phyloP scores from a whole-genome alignment of 2,329 filamentous ascomycete genomes.

The Catunica adiposa region DNA sequence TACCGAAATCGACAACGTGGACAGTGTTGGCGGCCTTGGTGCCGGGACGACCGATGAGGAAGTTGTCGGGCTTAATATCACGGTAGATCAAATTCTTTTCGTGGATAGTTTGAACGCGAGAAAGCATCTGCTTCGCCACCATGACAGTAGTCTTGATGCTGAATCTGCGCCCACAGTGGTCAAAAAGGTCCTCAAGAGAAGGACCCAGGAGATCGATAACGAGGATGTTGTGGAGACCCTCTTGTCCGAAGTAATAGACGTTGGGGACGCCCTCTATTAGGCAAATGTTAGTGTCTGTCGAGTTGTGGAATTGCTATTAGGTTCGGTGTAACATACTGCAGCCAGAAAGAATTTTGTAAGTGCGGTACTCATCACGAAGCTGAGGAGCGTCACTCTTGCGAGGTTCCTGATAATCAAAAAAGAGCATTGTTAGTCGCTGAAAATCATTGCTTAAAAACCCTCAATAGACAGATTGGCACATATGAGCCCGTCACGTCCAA shows the following conservation, averaged over 20 bases:
- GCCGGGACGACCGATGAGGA: constrained; percentile 81
- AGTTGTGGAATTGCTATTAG: not conserved
- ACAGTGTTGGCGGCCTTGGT: constrained; percentile 96
- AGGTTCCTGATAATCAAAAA: constrained; percentile 54
- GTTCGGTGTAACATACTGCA: constrained; percentile 59
- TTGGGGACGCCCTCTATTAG: constrained; percentile 82
- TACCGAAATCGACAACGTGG: constrained; percentile 96
- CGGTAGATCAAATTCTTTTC: constrained; percentile 99
- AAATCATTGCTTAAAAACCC: too few relatives aligned
- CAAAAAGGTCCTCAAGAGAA: constrained; percentile 90
- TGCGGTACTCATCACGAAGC: constrained; percentile 93
- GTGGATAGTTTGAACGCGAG: constrained; percentile 82
- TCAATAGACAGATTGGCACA: too few relatives aligned
- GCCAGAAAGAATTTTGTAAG: constrained; percentile 97
- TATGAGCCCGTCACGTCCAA: too few relatives aligned
- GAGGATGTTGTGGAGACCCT: constrained; percentile 95
- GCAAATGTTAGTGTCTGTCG: not conserved
- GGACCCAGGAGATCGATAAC: constrained; percentile 93
- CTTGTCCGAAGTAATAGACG: constrained; percentile 98
- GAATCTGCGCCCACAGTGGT: constrained; percentile 91
- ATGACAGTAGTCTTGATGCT: constrained; percentile 96
- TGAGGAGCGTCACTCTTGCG: constrained; percentile 97
- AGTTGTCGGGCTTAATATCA: constrained; percentile 99
- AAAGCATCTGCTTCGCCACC: constrained; percentile 98
- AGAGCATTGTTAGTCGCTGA: not conserved